Percentiles rank a stretch among this genome's conserved stretches.
phyloP scores from a whole-genome alignment of 768 basidiomycete genomes.

The Cantharellus anzutake region DNA sequence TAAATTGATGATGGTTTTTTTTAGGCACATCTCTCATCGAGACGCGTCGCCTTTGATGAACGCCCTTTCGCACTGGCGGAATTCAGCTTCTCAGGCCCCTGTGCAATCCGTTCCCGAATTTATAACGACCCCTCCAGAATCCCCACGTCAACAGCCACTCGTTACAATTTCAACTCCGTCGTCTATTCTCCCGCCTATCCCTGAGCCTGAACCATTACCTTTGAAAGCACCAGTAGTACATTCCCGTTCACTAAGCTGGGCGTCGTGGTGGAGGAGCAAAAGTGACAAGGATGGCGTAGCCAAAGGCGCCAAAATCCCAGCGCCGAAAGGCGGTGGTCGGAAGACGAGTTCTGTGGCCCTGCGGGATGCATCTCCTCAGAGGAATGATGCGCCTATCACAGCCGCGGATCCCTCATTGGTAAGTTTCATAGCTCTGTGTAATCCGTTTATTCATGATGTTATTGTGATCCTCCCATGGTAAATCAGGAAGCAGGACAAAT shows the following conservation, averaged over 20 bases:
- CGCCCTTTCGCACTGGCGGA: conserved; percentile 53
- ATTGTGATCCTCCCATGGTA: neutral
- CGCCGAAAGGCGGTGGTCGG: no score
- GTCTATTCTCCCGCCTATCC: neutral
- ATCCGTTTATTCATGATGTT: neutral
- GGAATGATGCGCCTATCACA: no score
- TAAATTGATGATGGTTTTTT: neutral
- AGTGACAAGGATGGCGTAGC: neutral
- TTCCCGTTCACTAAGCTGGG: conserved; percentile 40
- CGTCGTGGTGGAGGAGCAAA: conserved; percentile 51
- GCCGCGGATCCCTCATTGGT: no score
- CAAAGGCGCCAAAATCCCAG: no score
- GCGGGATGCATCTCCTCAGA: no score
- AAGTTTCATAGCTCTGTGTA: no score
- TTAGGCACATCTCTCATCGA: conserved; percentile 56
- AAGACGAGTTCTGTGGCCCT: no score
- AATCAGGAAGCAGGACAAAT: neutral
- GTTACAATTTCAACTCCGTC: neutral
- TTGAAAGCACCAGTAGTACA: neutral
- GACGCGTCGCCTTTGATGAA: conserved; percentile 61
- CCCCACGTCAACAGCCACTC: neutral
- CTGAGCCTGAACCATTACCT: neutral
- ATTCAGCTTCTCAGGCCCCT: conserved; percentile 11
- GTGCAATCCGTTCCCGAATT: neutral
- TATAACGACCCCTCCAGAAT: neutral